Conservation (phyloP, 192 early-diverging fungal genomes). For the Blastocladiella britannica region DNA sequence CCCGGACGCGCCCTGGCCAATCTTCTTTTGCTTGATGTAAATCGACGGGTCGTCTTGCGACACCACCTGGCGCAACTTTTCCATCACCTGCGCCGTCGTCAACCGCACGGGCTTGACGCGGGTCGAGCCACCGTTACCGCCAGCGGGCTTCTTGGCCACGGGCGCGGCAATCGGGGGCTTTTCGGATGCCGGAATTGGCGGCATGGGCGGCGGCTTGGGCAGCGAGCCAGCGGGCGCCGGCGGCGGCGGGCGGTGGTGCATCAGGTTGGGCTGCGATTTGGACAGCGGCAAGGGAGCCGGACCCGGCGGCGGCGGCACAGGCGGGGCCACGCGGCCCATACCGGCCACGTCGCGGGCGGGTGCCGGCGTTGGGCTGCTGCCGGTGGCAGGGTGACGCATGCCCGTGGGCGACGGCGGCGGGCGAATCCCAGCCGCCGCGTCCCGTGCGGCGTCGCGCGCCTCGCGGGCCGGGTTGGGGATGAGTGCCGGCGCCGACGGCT, state of each 20-base stretch:
- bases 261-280: neutral
- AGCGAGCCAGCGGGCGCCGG: neutral
- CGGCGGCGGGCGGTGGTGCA: neutral
- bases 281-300: neutral
- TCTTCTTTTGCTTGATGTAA: constrained; percentile 85
- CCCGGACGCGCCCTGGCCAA: constrained; percentile 95
- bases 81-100: constrained; percentile 50
- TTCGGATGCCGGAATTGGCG: neutral
- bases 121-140: constrained; percentile 11
- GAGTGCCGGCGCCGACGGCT: too few species aligned
- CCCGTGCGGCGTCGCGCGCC: too few species aligned
- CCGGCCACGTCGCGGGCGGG: neutral
- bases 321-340: neutral
- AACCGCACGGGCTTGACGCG: constrained; percentile 44
- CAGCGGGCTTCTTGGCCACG: constrained; percentile 9
- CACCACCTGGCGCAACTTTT: constrained; percentile 38
- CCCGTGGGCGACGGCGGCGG: too few species aligned
- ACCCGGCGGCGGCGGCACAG: neutral
- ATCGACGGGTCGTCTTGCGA: constrained; percentile 73
- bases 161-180: neutral
- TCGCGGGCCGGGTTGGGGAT: too few species aligned
- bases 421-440: too few species aligned
- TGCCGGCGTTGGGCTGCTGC: too few species aligned
- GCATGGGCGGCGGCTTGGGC: neutral
- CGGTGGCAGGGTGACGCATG: too few species aligned